These are phyloP conservation scores for Juncus inflexus DNA, from an alignment of 176 grass and related monocot species.

Conservation along the genomic window DNA sequence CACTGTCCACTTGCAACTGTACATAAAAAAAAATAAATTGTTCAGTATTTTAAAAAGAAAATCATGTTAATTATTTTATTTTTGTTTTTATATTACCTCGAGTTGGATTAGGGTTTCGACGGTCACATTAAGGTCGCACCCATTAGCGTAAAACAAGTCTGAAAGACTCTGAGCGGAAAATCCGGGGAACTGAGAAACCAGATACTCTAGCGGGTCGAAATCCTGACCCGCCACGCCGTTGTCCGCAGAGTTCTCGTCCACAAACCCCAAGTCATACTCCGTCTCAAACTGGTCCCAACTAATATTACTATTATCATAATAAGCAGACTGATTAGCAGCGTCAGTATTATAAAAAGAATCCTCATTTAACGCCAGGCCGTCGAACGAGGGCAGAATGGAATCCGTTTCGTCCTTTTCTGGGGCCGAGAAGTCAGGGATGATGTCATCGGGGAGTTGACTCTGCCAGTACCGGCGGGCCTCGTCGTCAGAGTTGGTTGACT, in stretches of 20 bases:
- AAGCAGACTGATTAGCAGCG: constrained; percentile 43
- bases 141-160: constrained; percentile 82
- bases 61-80: background rate
- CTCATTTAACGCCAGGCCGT: constrained; percentile 57
- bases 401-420: constrained; percentile 60
- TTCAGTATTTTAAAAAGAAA: background rate
- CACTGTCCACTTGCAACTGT: constrained; percentile 86
- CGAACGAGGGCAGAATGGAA: constrained; percentile 58
- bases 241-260: constrained; percentile 45
- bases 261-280: constrained; percentile 40
- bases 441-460: constrained; percentile 92
- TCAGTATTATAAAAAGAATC: constrained; percentile 48
- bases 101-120: constrained; percentile 82
- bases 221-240: constrained; percentile 46
- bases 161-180: constrained; percentile 85
- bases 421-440: constrained; percentile 76
- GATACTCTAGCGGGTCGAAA: constrained; percentile 62
- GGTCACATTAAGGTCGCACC: constrained; percentile 74
- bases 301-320: constrained; percentile 25
- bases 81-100: constrained; percentile 55
- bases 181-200: constrained; percentile 75
- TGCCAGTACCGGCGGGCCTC: constrained; percentile 83
- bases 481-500: constrained; percentile 90
- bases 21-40: constrained; percentile 14
- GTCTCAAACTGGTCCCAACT: constrained; percentile 59